A percentile compares a stretch with the other conserved stretches of the same genome.
Evolutionary conservation across 352 stramenopile genomes (phyloP).

Genomic region (Globisporangium spiculum): DNA sequence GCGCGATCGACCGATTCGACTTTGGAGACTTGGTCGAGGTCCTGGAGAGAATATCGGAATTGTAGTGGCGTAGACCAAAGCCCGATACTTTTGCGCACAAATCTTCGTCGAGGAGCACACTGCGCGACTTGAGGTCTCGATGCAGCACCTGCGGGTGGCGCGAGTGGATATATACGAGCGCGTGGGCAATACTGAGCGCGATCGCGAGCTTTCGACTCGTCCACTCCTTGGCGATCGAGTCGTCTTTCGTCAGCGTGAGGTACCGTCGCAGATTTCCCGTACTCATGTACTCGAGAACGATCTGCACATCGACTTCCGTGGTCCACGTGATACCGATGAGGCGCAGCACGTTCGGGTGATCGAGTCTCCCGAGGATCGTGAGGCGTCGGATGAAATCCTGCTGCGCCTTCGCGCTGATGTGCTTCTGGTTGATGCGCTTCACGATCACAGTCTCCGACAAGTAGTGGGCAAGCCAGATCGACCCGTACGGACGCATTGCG

Average conservation of each 20-base stretch:
- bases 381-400: slow-evolving; percentile 66
- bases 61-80: slow-evolving; percentile 57
- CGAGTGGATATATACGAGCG: slow-evolving; percentile 65
- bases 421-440: slow-evolving; percentile 25
- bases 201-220: slow-evolving; percentile 52
- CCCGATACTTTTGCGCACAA: slow-evolving; percentile 65
- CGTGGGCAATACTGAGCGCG: slow-evolving; percentile 57
- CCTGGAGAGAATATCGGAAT: slow-evolving; percentile 10
- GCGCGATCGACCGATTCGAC: slow-evolving; percentile 60
- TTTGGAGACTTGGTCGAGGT: slow-evolving; percentile 23
- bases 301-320: slow-evolving; percentile 44
- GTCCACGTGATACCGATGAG: slow-evolving; percentile 81
- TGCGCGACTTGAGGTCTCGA: slow-evolving; percentile 68
- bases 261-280: slow-evolving; percentile 60
- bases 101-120: slow-evolving; percentile 56
- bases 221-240: slow-evolving; percentile 36
- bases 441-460: slow-evolving; percentile 18
- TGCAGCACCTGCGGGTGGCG: slow-evolving; percentile 55
- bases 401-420: slow-evolving; percentile 18
- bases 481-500: slow-evolving; percentile 19
- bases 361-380: slow-evolving; percentile 50
- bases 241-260: slow-evolving; percentile 30
- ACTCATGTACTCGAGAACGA: slow-evolving; percentile 76
- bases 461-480: slow-evolving; percentile 20
- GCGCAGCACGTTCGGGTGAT: slow-evolving; percentile 75